Conservation (phyloP, 495 filamentous ascomycete species). For the Talaromyces nanjingensis region DNA sequence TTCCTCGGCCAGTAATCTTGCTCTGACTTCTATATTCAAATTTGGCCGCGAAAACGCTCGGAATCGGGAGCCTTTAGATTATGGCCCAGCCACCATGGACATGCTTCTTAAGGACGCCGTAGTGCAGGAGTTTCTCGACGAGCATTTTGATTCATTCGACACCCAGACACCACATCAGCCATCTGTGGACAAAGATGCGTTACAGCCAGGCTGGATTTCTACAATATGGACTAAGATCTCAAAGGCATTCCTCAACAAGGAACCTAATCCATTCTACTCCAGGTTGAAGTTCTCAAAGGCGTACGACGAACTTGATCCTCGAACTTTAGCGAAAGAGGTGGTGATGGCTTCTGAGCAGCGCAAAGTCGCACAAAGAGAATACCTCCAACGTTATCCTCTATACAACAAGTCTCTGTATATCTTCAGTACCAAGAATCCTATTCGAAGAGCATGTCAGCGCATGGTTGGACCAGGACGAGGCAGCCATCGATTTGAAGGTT, state of each 20-base stretch:
- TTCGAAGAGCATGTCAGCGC: constrained; percentile 78
- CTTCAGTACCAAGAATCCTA: constrained; percentile 66
- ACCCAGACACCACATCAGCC: not conserved
- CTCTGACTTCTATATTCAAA: constrained; percentile 81
- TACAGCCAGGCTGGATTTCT: constrained; percentile 49
- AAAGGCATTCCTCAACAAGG: constrained; percentile 49
- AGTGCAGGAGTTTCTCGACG: constrained; percentile 88
- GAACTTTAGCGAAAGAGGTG: constrained; percentile 81
- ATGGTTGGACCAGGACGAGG: constrained; percentile 91
- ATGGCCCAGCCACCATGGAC: constrained; percentile 80
- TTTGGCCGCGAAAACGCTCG: constrained; percentile 57
- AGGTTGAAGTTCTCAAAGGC: constrained; percentile 64
- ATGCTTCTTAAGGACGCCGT: constrained; percentile 95
- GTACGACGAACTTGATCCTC: constrained; percentile 73
- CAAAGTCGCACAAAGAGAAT: constrained; percentile 84
- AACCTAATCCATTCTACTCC: constrained; percentile 95
- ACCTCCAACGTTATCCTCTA: constrained; percentile 73
- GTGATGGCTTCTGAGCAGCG: constrained; percentile 74
- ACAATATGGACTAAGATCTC: constrained; percentile 49
- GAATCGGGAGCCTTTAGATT: constrained; percentile 77
- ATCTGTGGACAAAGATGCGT: constrained; percentile 17
- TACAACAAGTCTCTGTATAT: constrained; percentile 93
- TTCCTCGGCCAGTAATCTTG: constrained; percentile 61
- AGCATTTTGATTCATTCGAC: constrained; percentile 32
- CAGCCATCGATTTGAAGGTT: constrained; percentile 74